Evolutionary conservation across 1,284 basidiomycete species (phyloP).

Genomic region (Hemileia vastatrix): DNA sequence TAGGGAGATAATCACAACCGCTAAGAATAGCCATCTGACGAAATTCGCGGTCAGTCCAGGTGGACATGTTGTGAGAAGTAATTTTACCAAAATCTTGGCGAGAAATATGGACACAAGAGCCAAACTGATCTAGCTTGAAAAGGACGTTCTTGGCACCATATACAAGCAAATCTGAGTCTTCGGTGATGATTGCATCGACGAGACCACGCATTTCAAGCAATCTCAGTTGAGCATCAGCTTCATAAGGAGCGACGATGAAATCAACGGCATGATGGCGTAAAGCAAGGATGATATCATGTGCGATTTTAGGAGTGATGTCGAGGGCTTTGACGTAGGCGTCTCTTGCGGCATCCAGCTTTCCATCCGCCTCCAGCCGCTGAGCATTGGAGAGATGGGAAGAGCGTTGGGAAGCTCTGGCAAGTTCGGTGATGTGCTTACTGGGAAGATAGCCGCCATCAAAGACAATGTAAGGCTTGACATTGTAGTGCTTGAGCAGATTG

Average conservation of each 20-base stretch:
- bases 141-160: slow-evolving; percentile 72
- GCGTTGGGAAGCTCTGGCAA: background rate
- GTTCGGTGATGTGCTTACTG: slow-evolving; percentile 82
- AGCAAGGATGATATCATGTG: slow-evolving; percentile 88
- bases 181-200: slow-evolving; percentile 88
- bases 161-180: slow-evolving; percentile 95
- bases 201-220: slow-evolving; percentile 74
- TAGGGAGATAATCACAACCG: slow-evolving; percentile 78
- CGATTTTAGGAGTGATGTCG: slow-evolving; percentile 95
- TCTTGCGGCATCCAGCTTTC: slow-evolving; percentile 66
- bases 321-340: slow-evolving; percentile 83
- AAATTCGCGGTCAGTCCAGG: slow-evolving; percentile 84
- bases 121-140: slow-evolving; percentile 74
- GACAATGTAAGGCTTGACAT: slow-evolving; percentile 80
- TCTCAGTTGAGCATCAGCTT: slow-evolving; percentile 94
- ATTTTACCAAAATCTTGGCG: slow-evolving; percentile 65
- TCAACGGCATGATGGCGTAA: slow-evolving; percentile 64
- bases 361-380: slow-evolving; percentile 62
- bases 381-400: slow-evolving; percentile 52
- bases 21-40: slow-evolving; percentile 91
- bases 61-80: slow-evolving; percentile 64
- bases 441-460: slow-evolving; percentile 94
- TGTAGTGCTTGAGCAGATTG: slow-evolving; percentile 70
- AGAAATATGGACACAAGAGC: slow-evolving; percentile 68
- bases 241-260: slow-evolving; percentile 94